Percentiles rank a stretch among this genome's conserved stretches.
Conservation (phyloP, 768 basidiomycete genomes). For the Termitomyces sp. region DNA sequence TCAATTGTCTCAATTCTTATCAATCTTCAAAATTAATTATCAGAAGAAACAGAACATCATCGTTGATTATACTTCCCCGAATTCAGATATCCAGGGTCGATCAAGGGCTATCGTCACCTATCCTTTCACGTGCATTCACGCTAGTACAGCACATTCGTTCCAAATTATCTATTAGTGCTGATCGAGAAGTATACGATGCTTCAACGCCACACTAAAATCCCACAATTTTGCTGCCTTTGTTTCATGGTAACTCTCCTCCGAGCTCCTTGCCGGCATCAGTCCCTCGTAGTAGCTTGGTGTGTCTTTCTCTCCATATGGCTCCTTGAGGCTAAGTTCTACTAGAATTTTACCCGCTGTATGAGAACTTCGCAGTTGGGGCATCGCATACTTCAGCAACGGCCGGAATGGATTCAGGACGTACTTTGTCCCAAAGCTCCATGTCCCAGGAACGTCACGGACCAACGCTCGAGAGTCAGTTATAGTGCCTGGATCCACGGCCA, state of each 20-base stretch:
- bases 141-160: background rate
- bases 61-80: background rate
- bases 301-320: background rate
- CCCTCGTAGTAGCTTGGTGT: background rate
- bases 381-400: background rate
- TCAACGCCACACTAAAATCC: conserved; percentile 1
- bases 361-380: conserved; percentile 1
- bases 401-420: conserved; percentile 2
- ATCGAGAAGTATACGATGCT: background rate
- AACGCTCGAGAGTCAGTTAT: conserved; percentile 4
- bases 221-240: background rate
- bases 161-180: too few relatives aligned
- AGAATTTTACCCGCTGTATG: background rate
- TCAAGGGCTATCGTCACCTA: background rate
- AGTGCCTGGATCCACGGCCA: conserved; percentile 3
- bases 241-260: conserved; percentile 3
- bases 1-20: background rate
- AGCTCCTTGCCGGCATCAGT: background rate
- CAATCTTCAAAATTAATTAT: background rate
- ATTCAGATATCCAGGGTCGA: background rate
- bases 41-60: background rate
- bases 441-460: background rate
- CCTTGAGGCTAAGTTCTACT: background rate
- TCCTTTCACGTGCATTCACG: background rate
- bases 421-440: conserved; percentile 1